Conservation (phyloP, 495 filamentous ascomycete species). For the Evernia prunastri region DNA sequence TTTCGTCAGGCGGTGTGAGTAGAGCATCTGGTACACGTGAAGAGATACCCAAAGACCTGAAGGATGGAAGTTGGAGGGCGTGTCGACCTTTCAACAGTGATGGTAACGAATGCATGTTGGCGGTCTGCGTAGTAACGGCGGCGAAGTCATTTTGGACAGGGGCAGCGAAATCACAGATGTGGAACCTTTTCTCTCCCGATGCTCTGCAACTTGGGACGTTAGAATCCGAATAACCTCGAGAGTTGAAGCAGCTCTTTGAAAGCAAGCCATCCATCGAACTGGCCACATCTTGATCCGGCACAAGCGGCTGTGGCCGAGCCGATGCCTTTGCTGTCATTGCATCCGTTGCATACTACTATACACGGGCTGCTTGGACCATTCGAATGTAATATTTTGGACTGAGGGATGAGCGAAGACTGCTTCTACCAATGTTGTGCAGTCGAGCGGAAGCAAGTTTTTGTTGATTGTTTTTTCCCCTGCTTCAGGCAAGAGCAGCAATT, state of each 20-base stretch:
- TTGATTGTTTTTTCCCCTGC: not conserved
- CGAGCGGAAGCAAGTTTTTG: not conserved
- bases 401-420: not conserved
- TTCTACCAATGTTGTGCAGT: not conserved
- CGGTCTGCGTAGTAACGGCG: not conserved
- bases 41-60: constrained; percentile 37
- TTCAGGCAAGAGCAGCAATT: not conserved
- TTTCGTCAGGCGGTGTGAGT: constrained; percentile 29
- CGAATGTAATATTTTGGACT: not conserved
- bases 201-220: constrained; percentile 14
- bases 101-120: constrained; percentile 3
- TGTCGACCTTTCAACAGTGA: constrained; percentile 12
- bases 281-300: constrained; percentile 8
- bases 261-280: not conserved
- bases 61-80: constrained; percentile 33
- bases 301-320: constrained; percentile 15
- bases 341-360: constrained; percentile 6
- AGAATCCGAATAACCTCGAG: constrained; percentile 21
- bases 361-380: not conserved
- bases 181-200: constrained; percentile 4
- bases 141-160: constrained; percentile 2
- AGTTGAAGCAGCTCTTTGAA: not conserved
- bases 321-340: constrained; percentile 10
- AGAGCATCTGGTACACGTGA: constrained; percentile 35
- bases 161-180: constrained; percentile 1